Conservation (phyloP, 306 rosid species). For the Neltuma alba region DNA sequence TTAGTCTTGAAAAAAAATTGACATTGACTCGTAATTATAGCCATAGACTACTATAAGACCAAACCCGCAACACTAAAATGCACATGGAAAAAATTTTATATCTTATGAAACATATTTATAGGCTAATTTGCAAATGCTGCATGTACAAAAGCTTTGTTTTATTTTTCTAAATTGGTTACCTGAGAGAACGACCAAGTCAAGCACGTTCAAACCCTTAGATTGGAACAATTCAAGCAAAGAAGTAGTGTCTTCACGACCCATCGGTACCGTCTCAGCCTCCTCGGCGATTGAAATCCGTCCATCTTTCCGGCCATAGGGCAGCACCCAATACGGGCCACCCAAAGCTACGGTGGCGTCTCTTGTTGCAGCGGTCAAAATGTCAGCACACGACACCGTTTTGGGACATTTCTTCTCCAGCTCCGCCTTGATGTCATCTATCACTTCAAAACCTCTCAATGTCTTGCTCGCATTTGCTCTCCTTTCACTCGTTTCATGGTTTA, state of each 20-base stretch:
- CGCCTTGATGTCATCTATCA: conserved; percentile 73
- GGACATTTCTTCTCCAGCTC: conserved; percentile 72
- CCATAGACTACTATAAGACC: too few relatives aligned
- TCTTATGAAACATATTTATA: too few relatives aligned
- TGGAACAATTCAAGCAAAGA: conserved; percentile 60
- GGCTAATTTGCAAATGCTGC: too few relatives aligned
- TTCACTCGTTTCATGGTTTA: conserved; percentile 80
- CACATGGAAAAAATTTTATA: too few relatives aligned
- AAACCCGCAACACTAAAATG: too few relatives aligned
- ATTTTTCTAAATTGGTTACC: background rate
- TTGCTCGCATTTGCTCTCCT: conserved; percentile 65
- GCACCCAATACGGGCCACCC: conserved; percentile 76
- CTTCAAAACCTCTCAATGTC: conserved; percentile 74
- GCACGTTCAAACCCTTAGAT: conserved; percentile 60
- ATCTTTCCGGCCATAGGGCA: conserved; percentile 76
- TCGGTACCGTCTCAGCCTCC: conserved; percentile 65
- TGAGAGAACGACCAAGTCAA: conserved; percentile 71
- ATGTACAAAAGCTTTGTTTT: too few relatives aligned
- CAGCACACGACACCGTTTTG: conserved; percentile 72
- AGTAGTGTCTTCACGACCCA: conserved; percentile 69
- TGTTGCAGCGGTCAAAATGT: conserved; percentile 64
- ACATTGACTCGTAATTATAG: too few relatives aligned
- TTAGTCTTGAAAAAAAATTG: too few relatives aligned
- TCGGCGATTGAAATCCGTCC: conserved; percentile 55
- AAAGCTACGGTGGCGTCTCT: conserved; percentile 70